Evolutionary conservation across 208 protist genomes (phyloP).

Genomic region (Leishmania major): DNA sequence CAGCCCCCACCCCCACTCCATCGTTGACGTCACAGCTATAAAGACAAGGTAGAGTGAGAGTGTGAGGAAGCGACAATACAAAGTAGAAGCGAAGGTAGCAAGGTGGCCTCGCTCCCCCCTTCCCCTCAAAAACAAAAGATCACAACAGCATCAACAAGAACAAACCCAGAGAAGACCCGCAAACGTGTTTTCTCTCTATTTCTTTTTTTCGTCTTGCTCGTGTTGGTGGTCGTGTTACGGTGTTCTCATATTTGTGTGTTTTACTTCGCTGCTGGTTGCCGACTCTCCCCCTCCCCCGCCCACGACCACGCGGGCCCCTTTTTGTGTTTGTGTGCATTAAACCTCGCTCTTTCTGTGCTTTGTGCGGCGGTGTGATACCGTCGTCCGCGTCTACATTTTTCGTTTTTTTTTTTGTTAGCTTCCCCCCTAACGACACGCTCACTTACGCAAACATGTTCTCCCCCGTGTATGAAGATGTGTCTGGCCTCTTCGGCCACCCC

Average conservation of each 20-base stretch:
- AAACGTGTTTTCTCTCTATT: neutral
- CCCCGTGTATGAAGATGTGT: constrained; percentile 26
- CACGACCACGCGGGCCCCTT: neutral
- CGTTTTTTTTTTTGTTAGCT: neutral
- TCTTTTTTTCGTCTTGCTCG: neutral
- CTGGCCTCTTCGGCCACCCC: constrained; percentile 21
- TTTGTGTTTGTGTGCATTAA: neutral
- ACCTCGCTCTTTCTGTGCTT: neutral
- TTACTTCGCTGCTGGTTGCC: neutral
- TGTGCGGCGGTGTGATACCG: neutral
- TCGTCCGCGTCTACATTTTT: neutral
- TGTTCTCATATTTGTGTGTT: constrained; percentile 16
- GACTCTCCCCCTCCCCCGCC: neutral
- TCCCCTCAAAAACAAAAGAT: neutral
- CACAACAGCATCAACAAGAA: neutral
- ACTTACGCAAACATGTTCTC: constrained; percentile 15
- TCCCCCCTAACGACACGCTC: neutral
- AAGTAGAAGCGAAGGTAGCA: neutral
- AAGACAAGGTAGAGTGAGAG: neutral
- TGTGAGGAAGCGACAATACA: neutral
- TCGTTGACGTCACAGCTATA: neutral
- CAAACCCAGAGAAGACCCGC: neutral
- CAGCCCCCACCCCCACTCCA: neutral
- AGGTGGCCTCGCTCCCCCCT: neutral
- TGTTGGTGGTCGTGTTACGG: neutral